These are phyloP conservation scores for Plantago major DNA, from an alignment of 257 asterid species.

Conservation along the genomic window DNA sequence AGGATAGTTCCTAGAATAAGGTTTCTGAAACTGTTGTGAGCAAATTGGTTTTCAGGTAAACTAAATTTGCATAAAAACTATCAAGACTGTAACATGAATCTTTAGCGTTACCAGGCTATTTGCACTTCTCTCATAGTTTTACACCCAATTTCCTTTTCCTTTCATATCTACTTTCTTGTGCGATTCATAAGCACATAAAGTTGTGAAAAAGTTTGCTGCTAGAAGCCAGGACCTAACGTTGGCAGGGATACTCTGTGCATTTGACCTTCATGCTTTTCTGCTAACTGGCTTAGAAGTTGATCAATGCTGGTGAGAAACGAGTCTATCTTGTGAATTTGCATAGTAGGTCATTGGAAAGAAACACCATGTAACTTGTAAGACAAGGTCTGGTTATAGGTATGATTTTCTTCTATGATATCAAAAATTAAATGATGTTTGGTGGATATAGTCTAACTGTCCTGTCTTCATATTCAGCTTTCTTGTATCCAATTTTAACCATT, in stretches of 20 bases:
- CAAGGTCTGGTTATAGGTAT: constrained; percentile 34
- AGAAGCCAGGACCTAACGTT: too few relatives aligned
- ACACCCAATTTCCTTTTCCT: neutral
- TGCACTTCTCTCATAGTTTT: too few relatives aligned
- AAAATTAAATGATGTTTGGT: constrained; percentile 36
- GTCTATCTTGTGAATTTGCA: neutral
- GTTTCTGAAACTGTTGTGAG: too few relatives aligned
- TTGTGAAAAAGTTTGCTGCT: neutral
- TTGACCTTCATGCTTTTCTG: neutral
- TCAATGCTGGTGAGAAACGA: constrained; percentile 15
- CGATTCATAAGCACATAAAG: neutral
- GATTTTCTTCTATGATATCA: constrained; percentile 23
- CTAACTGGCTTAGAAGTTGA: constrained; percentile 6
- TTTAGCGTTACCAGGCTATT: too few relatives aligned
- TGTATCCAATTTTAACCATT: constrained; percentile 20
- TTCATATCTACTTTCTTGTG: neutral
- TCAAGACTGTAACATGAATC: too few relatives aligned
- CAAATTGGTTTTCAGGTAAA: too few relatives aligned
- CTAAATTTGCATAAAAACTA: too few relatives aligned
- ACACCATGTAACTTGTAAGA: constrained; percentile 20
- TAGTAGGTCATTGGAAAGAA: neutral
- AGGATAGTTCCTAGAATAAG: too few relatives aligned
- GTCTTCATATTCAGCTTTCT: constrained; percentile 14
- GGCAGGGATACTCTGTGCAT: too few relatives aligned
- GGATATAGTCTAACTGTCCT: constrained; percentile 33